Conservation (phyloP, 2,329 filamentous ascomycete genomes). For the Talaromyces sp. region DNA sequence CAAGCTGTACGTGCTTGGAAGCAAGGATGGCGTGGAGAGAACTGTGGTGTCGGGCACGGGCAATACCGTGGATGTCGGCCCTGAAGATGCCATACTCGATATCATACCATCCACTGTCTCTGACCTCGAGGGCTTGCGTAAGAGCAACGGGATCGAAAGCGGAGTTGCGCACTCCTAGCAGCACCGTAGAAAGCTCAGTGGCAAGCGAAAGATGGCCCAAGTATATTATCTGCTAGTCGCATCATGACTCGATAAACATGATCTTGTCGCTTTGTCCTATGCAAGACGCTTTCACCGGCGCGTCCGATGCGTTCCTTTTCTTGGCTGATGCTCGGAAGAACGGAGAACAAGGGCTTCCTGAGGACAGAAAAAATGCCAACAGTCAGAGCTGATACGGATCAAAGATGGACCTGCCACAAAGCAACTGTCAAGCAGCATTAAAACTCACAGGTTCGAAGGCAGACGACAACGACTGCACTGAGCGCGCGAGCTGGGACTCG, state of each 20-base stretch:
- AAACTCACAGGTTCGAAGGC: not conserved
- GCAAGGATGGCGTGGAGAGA: slow-evolving; percentile 6
- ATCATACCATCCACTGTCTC: not conserved
- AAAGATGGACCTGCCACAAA: not conserved
- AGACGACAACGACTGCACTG: not conserved
- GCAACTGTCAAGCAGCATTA: not conserved
- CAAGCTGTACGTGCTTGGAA: slow-evolving; percentile 14
- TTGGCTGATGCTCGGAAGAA: not conserved
- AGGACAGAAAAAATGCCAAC: not conserved
- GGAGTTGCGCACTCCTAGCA: not conserved
- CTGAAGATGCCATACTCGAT: not conserved
- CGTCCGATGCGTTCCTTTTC: not conserved
- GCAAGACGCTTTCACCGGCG: not conserved
- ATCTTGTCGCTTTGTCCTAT: not conserved
- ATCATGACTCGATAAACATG: not conserved
- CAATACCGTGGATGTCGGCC: not conserved
- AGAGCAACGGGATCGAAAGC: not conserved
- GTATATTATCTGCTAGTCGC: not conserved
- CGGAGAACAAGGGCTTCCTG: not conserved
- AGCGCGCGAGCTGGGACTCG: not conserved
- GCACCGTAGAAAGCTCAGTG: not conserved
- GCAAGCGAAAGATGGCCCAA: not conserved
- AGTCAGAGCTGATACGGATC: not conserved
- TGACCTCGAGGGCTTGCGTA: not conserved
- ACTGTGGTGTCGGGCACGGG: not conserved